These are phyloP conservation scores for Cryptococcus sp. DNA, from an alignment of 1,284 basidiomycete genomes.

Conservation along the genomic window DNA sequence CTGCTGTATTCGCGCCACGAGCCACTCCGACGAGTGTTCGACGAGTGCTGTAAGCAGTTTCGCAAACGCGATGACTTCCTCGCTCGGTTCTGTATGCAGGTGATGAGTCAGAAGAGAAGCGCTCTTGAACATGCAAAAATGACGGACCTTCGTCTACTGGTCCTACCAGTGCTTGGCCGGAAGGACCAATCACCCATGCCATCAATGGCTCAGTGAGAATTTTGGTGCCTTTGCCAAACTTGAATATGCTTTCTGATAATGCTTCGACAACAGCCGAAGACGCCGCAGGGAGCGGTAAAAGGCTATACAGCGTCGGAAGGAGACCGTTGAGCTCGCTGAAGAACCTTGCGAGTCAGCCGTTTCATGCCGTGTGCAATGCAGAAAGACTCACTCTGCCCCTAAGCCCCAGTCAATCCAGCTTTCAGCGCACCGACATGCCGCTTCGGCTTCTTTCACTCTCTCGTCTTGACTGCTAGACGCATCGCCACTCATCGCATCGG, in stretches of 20 bases:
- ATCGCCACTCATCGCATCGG: constrained; percentile 56
- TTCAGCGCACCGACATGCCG: constrained; percentile 74
- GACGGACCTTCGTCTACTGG: constrained; percentile 29
- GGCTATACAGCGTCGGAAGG: constrained; percentile 58
- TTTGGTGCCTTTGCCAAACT: constrained; percentile 68
- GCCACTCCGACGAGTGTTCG: constrained; percentile 79
- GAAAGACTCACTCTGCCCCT: constrained; percentile 62
- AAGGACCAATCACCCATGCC: constrained; percentile 65
- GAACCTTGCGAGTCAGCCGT: constrained; percentile 4
- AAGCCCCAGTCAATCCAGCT: constrained; percentile 72
- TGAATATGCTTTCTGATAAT: constrained; percentile 68
- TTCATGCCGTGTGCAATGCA: constrained; percentile 1
- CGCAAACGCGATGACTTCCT: constrained; percentile 61
- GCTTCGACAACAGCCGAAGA: constrained; percentile 75
- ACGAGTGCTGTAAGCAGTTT: constrained; percentile 76
- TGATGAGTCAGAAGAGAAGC: neutral
- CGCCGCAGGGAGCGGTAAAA: constrained; percentile 61
- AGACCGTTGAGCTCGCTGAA: constrained; percentile 57
- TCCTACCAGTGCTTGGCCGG: constrained; percentile 32
- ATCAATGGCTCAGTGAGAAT: constrained; percentile 78
- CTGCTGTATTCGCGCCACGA: constrained; percentile 68
- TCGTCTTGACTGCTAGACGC: constrained; percentile 23
- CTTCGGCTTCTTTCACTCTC: constrained; percentile 60
- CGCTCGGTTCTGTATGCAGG: constrained; percentile 34
- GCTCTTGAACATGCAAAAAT: neutral